Percentiles rank a stretch among this genome's conserved stretches.
These are phyloP conservation scores for Remersonia thermophila DNA, from an alignment of 2,329 filamentous ascomycete species.

Conservation along the genomic window DNA sequence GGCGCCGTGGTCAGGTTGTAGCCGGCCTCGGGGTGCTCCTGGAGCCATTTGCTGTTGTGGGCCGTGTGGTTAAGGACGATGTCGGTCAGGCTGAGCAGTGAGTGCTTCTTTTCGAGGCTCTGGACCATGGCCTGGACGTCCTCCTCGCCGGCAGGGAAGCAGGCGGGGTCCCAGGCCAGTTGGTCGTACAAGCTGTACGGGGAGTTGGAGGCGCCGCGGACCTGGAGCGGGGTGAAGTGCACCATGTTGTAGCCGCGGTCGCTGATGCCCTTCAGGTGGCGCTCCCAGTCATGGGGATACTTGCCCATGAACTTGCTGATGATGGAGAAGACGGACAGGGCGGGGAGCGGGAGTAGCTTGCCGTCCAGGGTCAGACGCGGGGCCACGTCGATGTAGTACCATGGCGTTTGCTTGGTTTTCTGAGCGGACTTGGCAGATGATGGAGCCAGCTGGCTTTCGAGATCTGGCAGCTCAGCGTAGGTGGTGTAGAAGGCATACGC, in stretches of 20 bases:
- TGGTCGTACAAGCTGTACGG: constrained; percentile 96
- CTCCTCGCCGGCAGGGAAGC: constrained; percentile 74
- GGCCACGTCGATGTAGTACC: constrained; percentile 89
- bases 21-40: constrained; percentile 87
- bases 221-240: constrained; percentile 90
- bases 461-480: constrained; percentile 74
- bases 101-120: constrained; percentile 74
- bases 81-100: constrained; percentile 79
- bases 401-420: constrained; percentile 54
- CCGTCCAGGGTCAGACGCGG: constrained; percentile 66
- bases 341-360: constrained; percentile 65
- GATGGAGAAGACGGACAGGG: constrained; percentile 81
- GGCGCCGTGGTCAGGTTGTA: constrained; percentile 91
- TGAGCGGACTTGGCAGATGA: constrained; percentile 34
- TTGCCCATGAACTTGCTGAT: constrained; percentile 98
- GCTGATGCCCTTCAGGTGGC: constrained; percentile 76
- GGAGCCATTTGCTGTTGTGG: constrained; percentile 86
- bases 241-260: constrained; percentile 96
- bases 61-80: constrained; percentile 98
- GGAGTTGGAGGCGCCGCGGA: constrained; percentile 81
- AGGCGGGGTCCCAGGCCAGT: constrained; percentile 65
- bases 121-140: constrained; percentile 67
- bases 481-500: constrained; percentile 92
- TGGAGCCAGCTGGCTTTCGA: constrained; percentile 44
- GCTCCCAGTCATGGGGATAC: constrained; percentile 82